Percentiles rank a stretch among this genome's conserved stretches.
These are phyloP conservation scores for Nothopassalora personata DNA, from an alignment of 2,329 filamentous ascomycete species.

Conservation along the genomic window DNA sequence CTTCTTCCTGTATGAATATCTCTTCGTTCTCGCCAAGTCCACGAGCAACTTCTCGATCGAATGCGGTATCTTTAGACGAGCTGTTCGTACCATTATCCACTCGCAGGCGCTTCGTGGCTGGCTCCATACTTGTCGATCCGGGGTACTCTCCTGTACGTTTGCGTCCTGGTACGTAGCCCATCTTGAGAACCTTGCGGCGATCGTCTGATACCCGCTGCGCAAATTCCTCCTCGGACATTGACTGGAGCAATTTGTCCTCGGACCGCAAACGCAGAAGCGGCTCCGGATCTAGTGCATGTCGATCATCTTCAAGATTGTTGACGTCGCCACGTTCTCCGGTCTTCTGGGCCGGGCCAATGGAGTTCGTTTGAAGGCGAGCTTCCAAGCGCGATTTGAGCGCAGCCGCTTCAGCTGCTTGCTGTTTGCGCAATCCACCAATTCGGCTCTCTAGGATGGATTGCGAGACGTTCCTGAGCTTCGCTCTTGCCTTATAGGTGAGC, in stretches of 20 bases:
- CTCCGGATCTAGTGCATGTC: slow-evolving; percentile 54
- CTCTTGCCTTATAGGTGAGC: slow-evolving; percentile 85
- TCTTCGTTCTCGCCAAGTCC: slow-evolving; percentile 93
- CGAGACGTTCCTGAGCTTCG: slow-evolving; percentile 72
- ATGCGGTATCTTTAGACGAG: slow-evolving; percentile 13
- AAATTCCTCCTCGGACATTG: slow-evolving; percentile 55
- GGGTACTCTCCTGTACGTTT: slow-evolving; percentile 10
- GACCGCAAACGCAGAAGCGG: slow-evolving; percentile 58
- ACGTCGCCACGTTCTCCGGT: neutral
- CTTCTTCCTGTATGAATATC: slow-evolving; percentile 86
- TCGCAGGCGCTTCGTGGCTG: slow-evolving; percentile 25
- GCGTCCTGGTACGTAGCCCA: slow-evolving; percentile 61
- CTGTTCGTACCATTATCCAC: slow-evolving; percentile 18
- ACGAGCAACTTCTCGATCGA: slow-evolving; percentile 81
- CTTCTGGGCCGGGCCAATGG: neutral
- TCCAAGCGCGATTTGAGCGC: slow-evolving; percentile 50
- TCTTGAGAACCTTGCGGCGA: slow-evolving; percentile 56
- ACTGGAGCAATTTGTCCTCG: slow-evolving; percentile 58
- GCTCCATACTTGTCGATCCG: slow-evolving; percentile 6
- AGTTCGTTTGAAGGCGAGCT: slow-evolving; percentile 24
- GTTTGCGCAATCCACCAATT: slow-evolving; percentile 58
- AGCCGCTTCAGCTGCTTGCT: slow-evolving; percentile 63
- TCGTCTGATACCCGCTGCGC: slow-evolving; percentile 54
- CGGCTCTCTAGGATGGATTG: slow-evolving; percentile 68
- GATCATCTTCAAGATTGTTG: slow-evolving; percentile 4